These are phyloP conservation scores for Melampsora occidentalis DNA, from an alignment of 1,284 basidiomycete species.

Conservation along the genomic window DNA sequence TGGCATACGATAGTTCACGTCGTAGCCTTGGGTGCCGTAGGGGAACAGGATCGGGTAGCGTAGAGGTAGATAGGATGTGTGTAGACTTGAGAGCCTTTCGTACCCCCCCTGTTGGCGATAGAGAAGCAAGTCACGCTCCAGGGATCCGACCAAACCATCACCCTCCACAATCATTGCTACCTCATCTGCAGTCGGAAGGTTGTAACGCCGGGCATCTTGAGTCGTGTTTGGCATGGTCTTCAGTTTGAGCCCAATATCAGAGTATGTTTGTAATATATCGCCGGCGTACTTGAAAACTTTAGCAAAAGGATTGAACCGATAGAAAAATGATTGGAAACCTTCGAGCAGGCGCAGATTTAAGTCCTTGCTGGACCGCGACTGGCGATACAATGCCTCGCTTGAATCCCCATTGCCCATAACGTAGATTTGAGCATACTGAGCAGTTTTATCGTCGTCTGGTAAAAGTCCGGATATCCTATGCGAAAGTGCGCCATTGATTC, in stretches of 20 bases:
- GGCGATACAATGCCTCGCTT: no score
- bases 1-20: neutral
- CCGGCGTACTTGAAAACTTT: neutral
- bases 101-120: neutral
- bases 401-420: no score
- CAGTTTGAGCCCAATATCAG: neutral
- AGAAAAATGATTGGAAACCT: neutral
- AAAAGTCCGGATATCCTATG: no score
- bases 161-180: neutral
- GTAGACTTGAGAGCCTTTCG: neutral
- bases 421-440: no score
- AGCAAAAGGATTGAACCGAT: neutral
- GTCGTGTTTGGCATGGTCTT: neutral
- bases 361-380: no score
- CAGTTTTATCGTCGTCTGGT: no score
- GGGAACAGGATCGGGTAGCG: conserved; percentile 16
- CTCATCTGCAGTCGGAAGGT: neutral
- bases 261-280: neutral
- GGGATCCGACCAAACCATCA: no score
- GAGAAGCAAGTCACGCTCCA: neutral
- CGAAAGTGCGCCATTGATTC: no score
- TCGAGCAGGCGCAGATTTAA: neutral
- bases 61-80: neutral
- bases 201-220: neutral
- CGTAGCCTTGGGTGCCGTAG: neutral